Evolutionary conservation across 2,329 filamentous ascomycete genomes (phyloP).

Genomic region (Ascochyta koolunga): DNA sequence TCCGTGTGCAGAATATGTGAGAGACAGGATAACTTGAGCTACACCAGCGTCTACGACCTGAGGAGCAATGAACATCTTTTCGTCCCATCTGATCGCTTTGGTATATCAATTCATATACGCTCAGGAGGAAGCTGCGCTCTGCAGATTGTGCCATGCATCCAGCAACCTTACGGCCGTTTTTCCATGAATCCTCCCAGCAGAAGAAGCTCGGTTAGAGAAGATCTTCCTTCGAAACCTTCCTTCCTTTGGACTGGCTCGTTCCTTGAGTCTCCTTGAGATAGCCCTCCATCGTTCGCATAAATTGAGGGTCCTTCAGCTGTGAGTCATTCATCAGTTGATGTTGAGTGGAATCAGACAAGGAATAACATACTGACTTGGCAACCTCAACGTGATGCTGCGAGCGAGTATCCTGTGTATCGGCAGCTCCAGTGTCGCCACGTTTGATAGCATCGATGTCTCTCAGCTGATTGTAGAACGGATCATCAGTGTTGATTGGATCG

Average conservation of each 20-base stretch:
- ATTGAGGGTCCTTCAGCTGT: conserved; percentile 1
- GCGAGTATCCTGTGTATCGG: not conserved
- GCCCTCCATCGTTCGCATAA: conserved; percentile 13
- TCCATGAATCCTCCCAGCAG: not conserved
- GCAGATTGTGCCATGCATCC: not conserved
- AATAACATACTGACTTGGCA: not conserved
- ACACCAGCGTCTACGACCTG: not conserved
- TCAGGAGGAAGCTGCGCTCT: not conserved
- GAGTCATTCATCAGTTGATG: not conserved
- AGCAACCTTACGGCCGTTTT: not conserved
- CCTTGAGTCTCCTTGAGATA: conserved; percentile 13
- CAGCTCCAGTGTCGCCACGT: not conserved
- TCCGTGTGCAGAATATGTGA: not conserved
- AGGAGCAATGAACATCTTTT: not conserved
- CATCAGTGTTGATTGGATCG: not conserved
- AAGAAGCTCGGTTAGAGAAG: not conserved
- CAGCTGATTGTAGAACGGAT: conserved; percentile 6
- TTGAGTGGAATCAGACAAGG: not conserved
- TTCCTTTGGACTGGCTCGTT: not conserved
- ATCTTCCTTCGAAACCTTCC: conserved; percentile 1
- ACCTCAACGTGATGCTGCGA: not conserved
- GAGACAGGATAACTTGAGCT: not conserved
- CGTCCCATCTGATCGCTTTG: not conserved
- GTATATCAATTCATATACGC: not conserved
- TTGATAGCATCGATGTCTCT: not conserved